A percentile compares a stretch with the other conserved stretches of the same genome.
phyloP scores from a whole-genome alignment of 768 basidiomycete species.

The Tylopilus rubrobrunneus region DNA sequence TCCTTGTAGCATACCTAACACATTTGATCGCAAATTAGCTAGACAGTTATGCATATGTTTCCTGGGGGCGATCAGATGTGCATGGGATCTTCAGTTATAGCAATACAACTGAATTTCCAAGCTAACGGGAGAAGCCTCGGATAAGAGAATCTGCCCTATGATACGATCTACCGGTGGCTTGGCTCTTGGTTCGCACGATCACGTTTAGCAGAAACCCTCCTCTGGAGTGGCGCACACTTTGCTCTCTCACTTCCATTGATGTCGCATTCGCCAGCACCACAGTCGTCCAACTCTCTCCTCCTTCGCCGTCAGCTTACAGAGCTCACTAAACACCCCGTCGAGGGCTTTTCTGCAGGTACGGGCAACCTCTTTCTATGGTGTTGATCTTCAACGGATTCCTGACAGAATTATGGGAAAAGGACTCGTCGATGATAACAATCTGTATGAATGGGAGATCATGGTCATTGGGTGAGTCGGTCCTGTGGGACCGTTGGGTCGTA shows the following conservation, averaged over 20 bases:
- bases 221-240: not conserved
- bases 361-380: constrained; percentile 23
- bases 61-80: no score
- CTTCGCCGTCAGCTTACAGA: constrained; percentile 79
- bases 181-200: constrained; percentile 3
- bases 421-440: constrained; percentile 90
- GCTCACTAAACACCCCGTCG: constrained; percentile 88
- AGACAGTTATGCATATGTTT: no score
- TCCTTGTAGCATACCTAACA: no score
- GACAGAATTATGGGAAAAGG: constrained; percentile 47
- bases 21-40: no score
- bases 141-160: no score
- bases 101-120: no score
- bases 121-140: no score
- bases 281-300: constrained; percentile 45
- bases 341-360: constrained; percentile 93
- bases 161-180: not conserved
- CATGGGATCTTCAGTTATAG: no score
- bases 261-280: constrained; percentile 30
- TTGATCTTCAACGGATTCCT: constrained; percentile 32
- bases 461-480: constrained; percentile 74
- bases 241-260: constrained; percentile 8
- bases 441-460: constrained; percentile 96
- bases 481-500: constrained; percentile 10
- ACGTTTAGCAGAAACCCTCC: not conserved